Conservation (phyloP, 805 yeast species). For the Lipomyces yamadae region DNA sequence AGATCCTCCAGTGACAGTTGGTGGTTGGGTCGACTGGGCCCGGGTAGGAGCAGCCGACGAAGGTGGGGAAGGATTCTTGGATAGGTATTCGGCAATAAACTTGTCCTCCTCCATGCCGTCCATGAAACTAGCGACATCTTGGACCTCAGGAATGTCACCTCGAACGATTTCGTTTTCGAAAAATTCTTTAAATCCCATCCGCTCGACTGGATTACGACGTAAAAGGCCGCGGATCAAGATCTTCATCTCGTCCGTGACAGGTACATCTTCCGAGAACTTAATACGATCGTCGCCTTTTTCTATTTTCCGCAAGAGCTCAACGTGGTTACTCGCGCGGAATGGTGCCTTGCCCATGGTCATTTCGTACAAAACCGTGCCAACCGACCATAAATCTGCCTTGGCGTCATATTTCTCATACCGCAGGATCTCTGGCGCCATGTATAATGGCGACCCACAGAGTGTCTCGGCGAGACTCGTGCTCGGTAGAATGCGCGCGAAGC, state of each 20-base stretch:
- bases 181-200: conserved; percentile 88
- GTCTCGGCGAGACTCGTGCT: conserved; percentile 95
- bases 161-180: conserved; percentile 73
- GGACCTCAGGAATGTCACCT: conserved; percentile 56
- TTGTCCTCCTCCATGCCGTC: conserved; percentile 65
- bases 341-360: conserved; percentile 98
- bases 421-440: conserved; percentile 98
- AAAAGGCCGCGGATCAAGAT: conserved; percentile 74
- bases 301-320: conserved; percentile 84
- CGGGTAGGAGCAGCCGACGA: conserved; percentile 7
- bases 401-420: conserved; percentile 95
- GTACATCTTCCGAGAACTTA: conserved; percentile 71
- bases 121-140: conserved; percentile 20
- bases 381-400: conserved; percentile 97
- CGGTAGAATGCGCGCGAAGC: conserved; percentile 94
- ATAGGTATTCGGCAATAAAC: conserved; percentile 81
- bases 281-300: conserved; percentile 81
- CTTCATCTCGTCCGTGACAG: conserved; percentile 66
- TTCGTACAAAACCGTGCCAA: conserved; percentile 94
- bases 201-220: conserved; percentile 81
- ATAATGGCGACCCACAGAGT: conserved; percentile 93
- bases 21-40: conserved; percentile 7
- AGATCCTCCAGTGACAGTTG: background rate
- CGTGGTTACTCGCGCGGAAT: conserved; percentile 89
- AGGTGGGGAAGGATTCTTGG: conserved; percentile 17